Evolutionary conservation across 2,329 filamentous ascomycete species (phyloP), one percentile per base, ranked within the genome.

Genomic region (Dactylellina haptotyla): DNA sequence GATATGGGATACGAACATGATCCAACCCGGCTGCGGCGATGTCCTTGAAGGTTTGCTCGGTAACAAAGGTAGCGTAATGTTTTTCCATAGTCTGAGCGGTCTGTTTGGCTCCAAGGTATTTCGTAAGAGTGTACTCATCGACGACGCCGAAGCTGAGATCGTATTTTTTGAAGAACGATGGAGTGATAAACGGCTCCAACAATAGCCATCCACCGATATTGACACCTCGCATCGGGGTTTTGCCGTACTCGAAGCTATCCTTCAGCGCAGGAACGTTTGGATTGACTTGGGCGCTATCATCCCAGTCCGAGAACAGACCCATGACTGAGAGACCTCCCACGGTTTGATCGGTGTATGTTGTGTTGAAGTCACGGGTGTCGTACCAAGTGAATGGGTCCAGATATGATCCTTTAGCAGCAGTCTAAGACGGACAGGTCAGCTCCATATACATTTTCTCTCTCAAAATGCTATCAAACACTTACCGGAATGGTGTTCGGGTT

Each of bases 181-280:
- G 95, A 2, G 92, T 94, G 79, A 99, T 98, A 80, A 96, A 97
- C 0, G 95, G 95, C 79, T 99, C 95, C 10, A 99, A 83, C 1
- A 90, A 91, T 1, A 99, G 86, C 95, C 95, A 99, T 10, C 95
- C 95, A 56, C 95, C 95, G 0, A 98, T 80, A 78, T 97, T 98
- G 34, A 98, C 92, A 0, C 95, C 95, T 4, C 94, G 88, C 23
- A 96, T 92, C 1, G 93, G 93, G 62, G 85, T 88, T 20, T 87
- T 87, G 1, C 88, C 87, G 78, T 98, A 99, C 1, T 89, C 83
- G 4, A 88, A 88, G 86, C 94, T 97, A 0, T 84, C 78, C 76
- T 92, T 86, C 4, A 99, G 84, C 0, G 92, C 84, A 0, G 93
- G 91, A 0, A 96, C 92, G 30, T 92, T 88, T 16, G 87, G 84